Evolutionary conservation across 148 eudicot genomes (phyloP).

Genomic region (Heliosperma pusillum): DNA sequence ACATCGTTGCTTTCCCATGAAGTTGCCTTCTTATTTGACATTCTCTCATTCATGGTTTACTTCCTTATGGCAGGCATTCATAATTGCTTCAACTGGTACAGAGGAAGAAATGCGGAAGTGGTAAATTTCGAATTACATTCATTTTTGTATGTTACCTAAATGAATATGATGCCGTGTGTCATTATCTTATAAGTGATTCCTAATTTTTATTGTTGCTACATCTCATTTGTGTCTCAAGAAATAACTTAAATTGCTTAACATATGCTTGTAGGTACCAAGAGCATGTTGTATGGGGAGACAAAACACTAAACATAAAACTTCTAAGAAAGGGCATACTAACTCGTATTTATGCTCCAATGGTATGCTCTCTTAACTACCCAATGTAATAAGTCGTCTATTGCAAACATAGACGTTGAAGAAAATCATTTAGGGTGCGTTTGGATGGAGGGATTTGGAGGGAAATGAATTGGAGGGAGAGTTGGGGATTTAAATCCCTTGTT

Average conservation of each 20-base stretch:
- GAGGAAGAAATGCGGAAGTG: constrained; percentile 87
- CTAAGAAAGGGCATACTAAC: constrained; percentile 83
- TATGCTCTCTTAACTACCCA: constrained; percentile 28
- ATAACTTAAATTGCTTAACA: neutral
- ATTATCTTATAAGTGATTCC: too few relatives aligned
- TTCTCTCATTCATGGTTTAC: constrained; percentile 11
- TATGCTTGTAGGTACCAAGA: constrained; percentile 61
- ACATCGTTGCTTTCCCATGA: neutral
- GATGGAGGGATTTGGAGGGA: too few relatives aligned
- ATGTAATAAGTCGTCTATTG: neutral
- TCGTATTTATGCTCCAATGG: constrained; percentile 92
- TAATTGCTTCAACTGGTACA: constrained; percentile 91
- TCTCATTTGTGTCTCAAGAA: neutral
- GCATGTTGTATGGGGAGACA: constrained; percentile 94
- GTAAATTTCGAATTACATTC: constrained; percentile 35
- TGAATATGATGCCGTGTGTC: neutral
- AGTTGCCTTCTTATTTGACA: neutral
- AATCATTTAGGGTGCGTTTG: too few relatives aligned
- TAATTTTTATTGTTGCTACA: neutral
- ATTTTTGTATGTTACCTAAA: neutral
- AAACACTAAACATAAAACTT: constrained; percentile 60
- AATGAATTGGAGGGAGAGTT: too few relatives aligned
- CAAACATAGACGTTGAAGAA: neutral
- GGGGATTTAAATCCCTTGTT: too few relatives aligned
- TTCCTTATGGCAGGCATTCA: constrained; percentile 62